Base-by-base conservation (phyloP, 176 grass and related monocot species). In the Rhynchospora breviuscula region DNA sequence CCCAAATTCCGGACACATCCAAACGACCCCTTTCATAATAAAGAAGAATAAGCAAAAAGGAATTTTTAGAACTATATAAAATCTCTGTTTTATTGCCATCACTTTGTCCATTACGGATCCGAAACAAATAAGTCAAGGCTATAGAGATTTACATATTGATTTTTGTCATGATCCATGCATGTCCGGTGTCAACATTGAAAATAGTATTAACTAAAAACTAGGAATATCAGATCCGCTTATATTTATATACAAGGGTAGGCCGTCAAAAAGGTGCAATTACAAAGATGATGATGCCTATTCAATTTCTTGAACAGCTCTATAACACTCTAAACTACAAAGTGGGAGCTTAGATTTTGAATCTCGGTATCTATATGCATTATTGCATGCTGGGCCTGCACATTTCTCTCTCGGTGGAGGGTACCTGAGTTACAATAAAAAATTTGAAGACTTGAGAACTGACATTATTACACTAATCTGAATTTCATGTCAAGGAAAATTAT, bases 371-470 rank as follows among this genome's bases (percentile, higher is more conserved):
- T 99, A 99, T 0, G 91, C 81, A 43, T 95, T 99, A 81, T 89
- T 74, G 88, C 93, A 99, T 0, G 33, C 81, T 2, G 96, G 96
- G 6, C 87, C 96, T 18, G 91, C 96, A 18, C 96, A 99, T 83
- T 93, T 99, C 93, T 95, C 96, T 83, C 96, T 89, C 77, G 96
- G 89, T 80, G 96, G 96, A 45, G 96, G 96, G 85, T 99, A 99
- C 84, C 96, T 99, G 86, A 85, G 19, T 54, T n/a, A 73, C 81
- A 68, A 67, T 43, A 76, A 59, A 81, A 47, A 68, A 25, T 68
- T n/a, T 18, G 6, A 57, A 19, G 15, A 68, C 29, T 18, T 18
- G 31, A 12, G 19, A 80, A 59, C 54, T 31, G 7, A 76, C 12
- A 76, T 51, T 64, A 29, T 14, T 15, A 91, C 90, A 56, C 14